These are phyloP conservation scores for Fraxinus velutina DNA, from an alignment of 305 asterid species.

Conservation along the genomic window DNA sequence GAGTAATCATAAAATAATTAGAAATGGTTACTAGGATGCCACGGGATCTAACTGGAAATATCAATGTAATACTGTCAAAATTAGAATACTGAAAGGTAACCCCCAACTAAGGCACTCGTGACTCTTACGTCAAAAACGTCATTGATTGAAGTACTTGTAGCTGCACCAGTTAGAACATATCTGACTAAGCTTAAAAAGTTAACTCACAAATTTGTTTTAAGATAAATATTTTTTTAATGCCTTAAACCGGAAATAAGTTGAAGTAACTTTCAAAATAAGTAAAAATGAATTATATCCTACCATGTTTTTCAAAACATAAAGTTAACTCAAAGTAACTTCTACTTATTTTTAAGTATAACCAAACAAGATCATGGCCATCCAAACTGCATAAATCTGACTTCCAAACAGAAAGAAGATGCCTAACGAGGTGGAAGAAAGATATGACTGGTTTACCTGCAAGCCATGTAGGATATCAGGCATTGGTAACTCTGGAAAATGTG, in stretches of 20 bases:
- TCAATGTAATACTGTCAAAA: background rate
- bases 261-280: background rate
- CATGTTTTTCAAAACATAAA: background rate
- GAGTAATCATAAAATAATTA: background rate
- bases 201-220: background rate
- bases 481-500: conserved; percentile 92
- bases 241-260: background rate
- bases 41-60: background rate
- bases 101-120: background rate
- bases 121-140: background rate
- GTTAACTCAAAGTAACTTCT: background rate
- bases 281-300: background rate
- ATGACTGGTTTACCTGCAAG: conserved; percentile 54
- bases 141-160: background rate
- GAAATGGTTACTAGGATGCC: background rate
- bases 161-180: background rate
- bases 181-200: background rate
- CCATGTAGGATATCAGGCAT: conserved; percentile 95
- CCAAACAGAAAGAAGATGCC: background rate
- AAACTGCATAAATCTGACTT: background rate
- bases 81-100: background rate
- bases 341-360: background rate
- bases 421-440: conserved; percentile 3
- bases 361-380: background rate
- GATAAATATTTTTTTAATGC: background rate